These are phyloP conservation scores for Tulasnella sp. DNA, from an alignment of 768 basidiomycete genomes.

Conservation along the genomic window DNA sequence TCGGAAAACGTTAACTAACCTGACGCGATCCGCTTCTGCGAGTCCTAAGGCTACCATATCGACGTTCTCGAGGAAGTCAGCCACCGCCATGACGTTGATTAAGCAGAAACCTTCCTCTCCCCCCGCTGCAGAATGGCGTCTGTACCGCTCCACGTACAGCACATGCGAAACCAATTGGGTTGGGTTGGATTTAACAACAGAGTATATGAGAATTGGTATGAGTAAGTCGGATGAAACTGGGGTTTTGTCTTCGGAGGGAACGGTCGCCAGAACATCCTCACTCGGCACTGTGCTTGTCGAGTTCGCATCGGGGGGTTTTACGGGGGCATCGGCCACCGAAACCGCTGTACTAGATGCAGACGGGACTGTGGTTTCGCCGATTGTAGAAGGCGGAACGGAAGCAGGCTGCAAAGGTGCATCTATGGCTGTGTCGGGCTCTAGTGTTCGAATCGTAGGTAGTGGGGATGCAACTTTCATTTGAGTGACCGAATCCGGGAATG, in stretches of 20 bases:
- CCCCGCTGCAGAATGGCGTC: conserved; percentile 50
- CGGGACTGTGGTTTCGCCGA: not conserved
- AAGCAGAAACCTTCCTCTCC: conserved; percentile 92
- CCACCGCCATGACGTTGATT: conserved; percentile 91
- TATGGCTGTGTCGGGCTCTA: not conserved
- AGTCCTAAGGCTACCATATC: conserved; percentile 72
- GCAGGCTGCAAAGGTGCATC: not conserved
- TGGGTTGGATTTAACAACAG: conserved; percentile 91
- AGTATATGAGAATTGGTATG: conserved; percentile 87
- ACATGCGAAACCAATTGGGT: conserved; percentile 69
- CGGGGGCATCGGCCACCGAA: not conserved
- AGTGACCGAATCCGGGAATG: conserved; percentile 18
- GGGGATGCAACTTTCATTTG: not conserved
- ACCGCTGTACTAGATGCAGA: not conserved
- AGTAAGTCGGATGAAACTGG: conserved; percentile 84
- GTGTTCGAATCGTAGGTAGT: not conserved
- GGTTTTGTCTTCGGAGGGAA: conserved; percentile 33
- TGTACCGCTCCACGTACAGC: conserved; percentile 52
- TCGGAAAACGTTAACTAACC: conserved; percentile 47
- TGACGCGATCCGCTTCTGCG: conserved; percentile 46
- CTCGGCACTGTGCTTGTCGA: not conserved
- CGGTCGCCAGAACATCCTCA: not conserved
- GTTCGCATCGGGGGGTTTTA: not conserved
- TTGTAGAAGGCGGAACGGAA: not conserved
- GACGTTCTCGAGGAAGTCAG: conserved; percentile 93